phyloP scores from a whole-genome alignment of 2,329 filamentous ascomycete species.

The Penicillium expansum region DNA sequence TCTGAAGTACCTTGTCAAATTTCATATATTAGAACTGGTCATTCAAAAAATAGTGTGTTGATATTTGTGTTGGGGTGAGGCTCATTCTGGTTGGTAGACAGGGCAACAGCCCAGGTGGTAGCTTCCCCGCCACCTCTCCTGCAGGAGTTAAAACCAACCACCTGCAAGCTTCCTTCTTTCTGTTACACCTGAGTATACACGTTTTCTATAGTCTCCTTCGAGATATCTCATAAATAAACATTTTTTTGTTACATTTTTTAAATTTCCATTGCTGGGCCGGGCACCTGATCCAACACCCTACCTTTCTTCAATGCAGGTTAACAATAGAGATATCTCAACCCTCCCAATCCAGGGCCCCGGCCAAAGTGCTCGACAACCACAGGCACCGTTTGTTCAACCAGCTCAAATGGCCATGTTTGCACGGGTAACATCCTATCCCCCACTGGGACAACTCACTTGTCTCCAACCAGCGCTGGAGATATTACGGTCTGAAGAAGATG shows the following conservation, averaged over 20 bases:
- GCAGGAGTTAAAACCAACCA: conserved; percentile 2
- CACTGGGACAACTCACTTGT: conserved; percentile 71
- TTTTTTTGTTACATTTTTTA: not conserved
- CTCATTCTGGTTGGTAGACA: not conserved
- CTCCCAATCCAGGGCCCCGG: conserved; percentile 21
- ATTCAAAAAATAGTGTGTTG: not conserved
- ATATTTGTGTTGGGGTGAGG: not conserved
- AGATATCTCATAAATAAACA: not conserved
- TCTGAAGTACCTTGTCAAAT: too few species aligned
- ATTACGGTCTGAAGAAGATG: conserved; percentile 20
- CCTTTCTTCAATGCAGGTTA: conserved; percentile 15
- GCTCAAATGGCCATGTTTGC: conserved; percentile 52
- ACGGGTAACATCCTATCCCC: conserved; percentile 63
- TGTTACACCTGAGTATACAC: not conserved
- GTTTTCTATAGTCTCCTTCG: not conserved
- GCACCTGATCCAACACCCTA: not conserved
- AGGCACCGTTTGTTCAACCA: conserved; percentile 36
- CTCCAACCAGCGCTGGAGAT: conserved; percentile 44
- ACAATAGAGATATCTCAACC: conserved; percentile 17
- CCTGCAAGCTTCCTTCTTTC: not conserved
- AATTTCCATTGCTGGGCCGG: not conserved
- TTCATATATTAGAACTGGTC: not conserved
- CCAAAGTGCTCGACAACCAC: conserved; percentile 15
- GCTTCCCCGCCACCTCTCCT: conserved; percentile 17
- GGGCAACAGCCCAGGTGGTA: not conserved